Percentiles rank a stretch among this genome's conserved stretches.
Conservation (phyloP, 805 yeast genomes). For the Hanseniaspora pseudoguilliermondii region DNA sequence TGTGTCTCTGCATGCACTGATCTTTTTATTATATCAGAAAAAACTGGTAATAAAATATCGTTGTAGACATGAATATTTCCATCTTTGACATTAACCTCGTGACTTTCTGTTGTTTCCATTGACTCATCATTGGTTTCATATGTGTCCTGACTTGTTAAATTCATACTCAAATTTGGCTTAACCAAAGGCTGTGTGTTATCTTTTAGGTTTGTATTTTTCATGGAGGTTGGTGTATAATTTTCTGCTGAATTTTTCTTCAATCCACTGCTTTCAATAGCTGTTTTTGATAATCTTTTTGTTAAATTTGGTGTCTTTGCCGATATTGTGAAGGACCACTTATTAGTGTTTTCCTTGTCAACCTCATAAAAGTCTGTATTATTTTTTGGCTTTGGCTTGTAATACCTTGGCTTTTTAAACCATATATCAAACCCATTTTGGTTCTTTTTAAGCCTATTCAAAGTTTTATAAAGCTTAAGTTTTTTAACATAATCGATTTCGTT, state of each 20-base stretch:
- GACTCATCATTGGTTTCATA: slow-evolving; percentile 16
- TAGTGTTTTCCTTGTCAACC: background rate
- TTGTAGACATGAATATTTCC: slow-evolving; percentile 28
- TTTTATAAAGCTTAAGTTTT: slow-evolving; percentile 19
- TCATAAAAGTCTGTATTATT: background rate
- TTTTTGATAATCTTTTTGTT: slow-evolving; percentile 1
- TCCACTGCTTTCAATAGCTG: background rate
- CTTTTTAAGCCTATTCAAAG: slow-evolving; percentile 9
- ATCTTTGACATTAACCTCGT: background rate
- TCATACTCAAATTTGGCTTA: background rate
- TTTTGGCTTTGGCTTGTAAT: background rate
- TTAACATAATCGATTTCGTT: slow-evolving; percentile 31
- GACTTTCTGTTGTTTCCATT: slow-evolving; percentile 14
- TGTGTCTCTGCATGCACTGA: slow-evolving; percentile 41
- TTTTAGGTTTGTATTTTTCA: background rate
- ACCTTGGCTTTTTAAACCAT: slow-evolving; percentile 8
- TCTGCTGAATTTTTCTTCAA: slow-evolving; percentile 3
- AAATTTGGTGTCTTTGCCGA: slow-evolving; percentile 7
- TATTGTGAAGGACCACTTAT: background rate
- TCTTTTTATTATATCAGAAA: slow-evolving; percentile 24
- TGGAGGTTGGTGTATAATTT: slow-evolving; percentile 7
- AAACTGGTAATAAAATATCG: slow-evolving; percentile 26
- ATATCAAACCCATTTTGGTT: background rate
- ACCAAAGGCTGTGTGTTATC: background rate
- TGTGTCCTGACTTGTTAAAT: background rate